Evolutionary conservation across 2,329 filamentous ascomycete genomes (phyloP), one percentile per base, ranked within the genome.

Genomic region (Neurospora crassa): DNA sequence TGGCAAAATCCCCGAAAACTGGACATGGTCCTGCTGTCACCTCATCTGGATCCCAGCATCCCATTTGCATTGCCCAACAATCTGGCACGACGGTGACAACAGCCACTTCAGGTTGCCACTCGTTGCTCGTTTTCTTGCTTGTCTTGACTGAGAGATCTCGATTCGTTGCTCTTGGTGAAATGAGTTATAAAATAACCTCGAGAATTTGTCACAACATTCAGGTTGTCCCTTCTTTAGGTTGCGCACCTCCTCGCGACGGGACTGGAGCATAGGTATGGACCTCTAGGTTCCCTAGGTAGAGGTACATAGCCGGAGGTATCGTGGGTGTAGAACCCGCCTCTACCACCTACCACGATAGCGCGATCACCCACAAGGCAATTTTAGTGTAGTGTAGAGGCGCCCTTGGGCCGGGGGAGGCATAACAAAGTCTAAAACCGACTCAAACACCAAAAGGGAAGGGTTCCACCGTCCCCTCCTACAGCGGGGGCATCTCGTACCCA

Each of bases 11-110:
- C 24, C 53, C 53, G 3, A 37, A 59, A 37, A 63, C 34, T 63
- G 53, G 53, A 63, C 7, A 63, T 63, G 6, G 34, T 40, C 29
- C 12, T 34, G 24, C 47, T 37, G 53, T 63, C 53, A 63, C 53
- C 53, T 63, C 53, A 63, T 63, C 24, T 24, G 24, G 24, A 24
- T 24, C 29, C 14, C 29, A 53, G 24, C 53, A 34, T 18, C 53
- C 53, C 53, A 63, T 63, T 63, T 63, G 53, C 53, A 63, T 63
- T 63, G 53, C 53, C 53, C 53, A 63, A 63, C 53, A 63, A 63
- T 63, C 53, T 24, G 29, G 24, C 53, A 18, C 7, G 53, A 37
- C 10, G 34, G 6, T 37, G 53, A 63, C 53, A 63, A 29, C 53
- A 63, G 53, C 53, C 29, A 34, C 24, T 63, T 29, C 4, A 29